phyloP scores from a whole-genome alignment of 768 basidiomycete genomes.

The Podaxis pistillaris region DNA sequence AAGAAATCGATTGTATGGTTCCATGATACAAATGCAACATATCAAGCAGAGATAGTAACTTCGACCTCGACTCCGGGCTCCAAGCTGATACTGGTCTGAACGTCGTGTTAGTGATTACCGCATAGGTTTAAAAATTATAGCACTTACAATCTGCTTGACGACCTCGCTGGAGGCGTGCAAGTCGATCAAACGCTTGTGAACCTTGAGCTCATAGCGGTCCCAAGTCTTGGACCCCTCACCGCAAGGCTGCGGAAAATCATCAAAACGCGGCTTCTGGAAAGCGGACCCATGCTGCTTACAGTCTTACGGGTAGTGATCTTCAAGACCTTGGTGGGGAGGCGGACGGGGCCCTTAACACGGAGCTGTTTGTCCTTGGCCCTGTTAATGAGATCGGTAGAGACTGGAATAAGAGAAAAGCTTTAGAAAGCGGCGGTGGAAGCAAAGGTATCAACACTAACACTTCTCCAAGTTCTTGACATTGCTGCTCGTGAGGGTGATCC shows the following conservation, averaged over 20 bases:
- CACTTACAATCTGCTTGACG: slow-evolving; percentile 97
- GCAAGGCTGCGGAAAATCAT: slow-evolving; percentile 65
- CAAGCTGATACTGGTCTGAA: slow-evolving; percentile 94
- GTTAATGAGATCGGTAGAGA: slow-evolving; percentile 95
- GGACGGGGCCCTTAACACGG: slow-evolving; percentile 97
- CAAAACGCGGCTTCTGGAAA: not conserved
- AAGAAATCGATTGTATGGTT: not conserved
- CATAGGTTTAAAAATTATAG: not conserved
- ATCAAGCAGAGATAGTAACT: slow-evolving; percentile 87
- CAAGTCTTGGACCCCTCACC: slow-evolving; percentile 99
- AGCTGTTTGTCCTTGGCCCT: slow-evolving; percentile 99
- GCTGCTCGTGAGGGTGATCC: slow-evolving; percentile 97
- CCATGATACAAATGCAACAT: slow-evolving; percentile 2
- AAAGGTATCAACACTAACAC: slow-evolving; percentile 47
- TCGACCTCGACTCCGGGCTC: slow-evolving; percentile 99
- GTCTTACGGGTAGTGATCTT: slow-evolving; percentile 99
- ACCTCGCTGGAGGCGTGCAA: slow-evolving; percentile 98
- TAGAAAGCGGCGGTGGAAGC: not conserved
- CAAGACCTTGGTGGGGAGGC: slow-evolving; percentile 97
- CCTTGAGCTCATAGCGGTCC: slow-evolving; percentile 99
- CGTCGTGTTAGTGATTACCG: not conserved
- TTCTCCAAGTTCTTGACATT: slow-evolving; percentile 99
- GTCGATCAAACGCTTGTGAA: slow-evolving; percentile 99
- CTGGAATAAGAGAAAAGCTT: slow-evolving; percentile 38
- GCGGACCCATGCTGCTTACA: slow-evolving; percentile 43